Conservation (phyloP, 805 yeast species). For the Candida xiaguanensis region DNA sequence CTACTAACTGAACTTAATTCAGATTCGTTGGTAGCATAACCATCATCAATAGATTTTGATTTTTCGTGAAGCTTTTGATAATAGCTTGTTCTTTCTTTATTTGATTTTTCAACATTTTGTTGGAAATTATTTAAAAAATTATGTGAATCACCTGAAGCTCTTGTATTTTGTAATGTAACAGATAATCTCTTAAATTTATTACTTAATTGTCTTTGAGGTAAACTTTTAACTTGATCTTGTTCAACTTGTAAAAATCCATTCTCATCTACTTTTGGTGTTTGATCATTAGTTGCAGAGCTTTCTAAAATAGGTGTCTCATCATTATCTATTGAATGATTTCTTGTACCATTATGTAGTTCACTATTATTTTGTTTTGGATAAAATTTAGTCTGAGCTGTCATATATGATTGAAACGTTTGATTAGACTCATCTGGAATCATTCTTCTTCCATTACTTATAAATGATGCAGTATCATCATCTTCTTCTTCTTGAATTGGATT, state of each 20-base stretch:
- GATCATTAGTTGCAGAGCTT: slow-evolving; percentile 16
- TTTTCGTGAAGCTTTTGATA: slow-evolving; percentile 30
- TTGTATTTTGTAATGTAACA: slow-evolving; percentile 29
- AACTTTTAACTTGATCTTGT: slow-evolving; percentile 3
- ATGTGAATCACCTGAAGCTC: slow-evolving; percentile 38
- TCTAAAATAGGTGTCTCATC: slow-evolving; percentile 28
- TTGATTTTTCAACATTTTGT: slow-evolving; percentile 29
- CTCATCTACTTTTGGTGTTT: slow-evolving; percentile 24
- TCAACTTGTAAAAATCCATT: slow-evolving; percentile 8
- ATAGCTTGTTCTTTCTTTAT: slow-evolving; percentile 11
- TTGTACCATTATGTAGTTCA: slow-evolving; percentile 12
- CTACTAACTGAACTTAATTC: slow-evolving; percentile 7
- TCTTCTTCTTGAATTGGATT: slow-evolving; percentile 16
- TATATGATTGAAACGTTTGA: slow-evolving; percentile 24
- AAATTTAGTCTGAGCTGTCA: slow-evolving; percentile 19
- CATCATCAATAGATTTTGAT: slow-evolving; percentile 3
- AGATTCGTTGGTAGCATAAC: background rate
- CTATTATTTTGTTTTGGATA: slow-evolving; percentile 12
- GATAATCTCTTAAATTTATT: slow-evolving; percentile 36
- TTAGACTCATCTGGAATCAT: slow-evolving; percentile 14
- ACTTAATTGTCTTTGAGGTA: slow-evolving; percentile 33
- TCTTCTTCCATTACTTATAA: background rate
- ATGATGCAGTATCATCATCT: slow-evolving; percentile 4
- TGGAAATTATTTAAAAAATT: slow-evolving; percentile 36
- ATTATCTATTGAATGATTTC: slow-evolving; percentile 17